Base-by-base conservation (phyloP, 2,329 filamentous ascomycete genomes). In the Trichoderma atroviride region DNA sequence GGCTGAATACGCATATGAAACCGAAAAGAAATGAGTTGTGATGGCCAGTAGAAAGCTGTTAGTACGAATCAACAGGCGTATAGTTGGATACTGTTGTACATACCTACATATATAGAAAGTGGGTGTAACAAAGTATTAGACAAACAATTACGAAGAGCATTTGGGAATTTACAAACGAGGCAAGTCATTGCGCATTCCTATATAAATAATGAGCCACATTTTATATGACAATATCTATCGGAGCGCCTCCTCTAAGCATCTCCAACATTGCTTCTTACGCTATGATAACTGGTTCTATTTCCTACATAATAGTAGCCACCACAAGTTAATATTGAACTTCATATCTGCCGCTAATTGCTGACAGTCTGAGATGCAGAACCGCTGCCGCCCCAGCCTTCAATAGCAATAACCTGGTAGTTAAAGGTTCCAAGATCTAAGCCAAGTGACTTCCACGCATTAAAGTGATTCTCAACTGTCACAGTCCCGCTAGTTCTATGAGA, bases 371-470 rank as follows among this genome's bases (percentile, higher is more conserved):
- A 77, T 53, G 85, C 80, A 62, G 77, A 80, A 0, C 86, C 85
- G 70, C 79, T 81, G 77, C 84, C 85, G 70, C 80, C 77, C 76
- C 86, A 86, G 4, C 84, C 85, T 76, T 87, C 86, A 0, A 83
- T 84, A 16, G 85, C 85, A 24, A 87, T 77, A 70, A 88, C 86
- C 80, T 84, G 81, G 75, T 88, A 88, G 76, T 87, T 79, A 72
- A 82, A 79, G 50, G 72, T 79, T 3, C 86, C 86, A 13, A 88
- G 74, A 31, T 77, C 80, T 75, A 87, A 76, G 4, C 86, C 85
- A n/a, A 76, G 73, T 47, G 79, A 78, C 24, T 76, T 4, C 86
- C 86, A 65, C 81, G 79, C 29, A 80, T 79, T 60, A 85, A 81
- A 81, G 87, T 86, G 67, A 71, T 78, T 71, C 79, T 77, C 69